A percentile compares a stretch with the other conserved stretches of the same genome.
Evolutionary conservation across 805 yeast species (phyloP).

Genomic region (Metschnikowia cerradonensis): DNA sequence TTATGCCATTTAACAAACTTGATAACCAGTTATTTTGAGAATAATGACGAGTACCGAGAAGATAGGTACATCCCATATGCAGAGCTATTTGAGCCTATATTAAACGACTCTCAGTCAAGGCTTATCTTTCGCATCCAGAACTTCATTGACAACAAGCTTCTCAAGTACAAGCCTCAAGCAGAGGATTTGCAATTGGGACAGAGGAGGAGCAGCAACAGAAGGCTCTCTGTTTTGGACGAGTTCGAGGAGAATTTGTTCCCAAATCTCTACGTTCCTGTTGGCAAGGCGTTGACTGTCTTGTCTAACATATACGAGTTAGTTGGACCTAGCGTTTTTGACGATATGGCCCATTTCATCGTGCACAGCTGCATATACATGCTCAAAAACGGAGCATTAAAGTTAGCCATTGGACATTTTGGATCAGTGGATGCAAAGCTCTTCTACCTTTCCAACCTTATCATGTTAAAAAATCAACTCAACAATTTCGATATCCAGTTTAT

Average conservation of each 20-base stretch:
- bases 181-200: conserved; percentile 64
- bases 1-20: conserved; percentile 75
- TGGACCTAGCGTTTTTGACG: conserved; percentile 77
- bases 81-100: conserved; percentile 61
- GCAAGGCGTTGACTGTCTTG: conserved; percentile 62
- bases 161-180: conserved; percentile 59
- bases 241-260: conserved; percentile 36
- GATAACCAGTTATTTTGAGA: conserved; percentile 62
- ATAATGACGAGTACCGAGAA: conserved; percentile 46
- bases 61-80: conserved; percentile 38
- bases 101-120: conserved; percentile 75
- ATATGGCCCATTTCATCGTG: conserved; percentile 80
- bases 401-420: conserved; percentile 46
- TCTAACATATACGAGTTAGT: conserved; percentile 78
- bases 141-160: conserved; percentile 64
- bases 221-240: conserved; percentile 22
- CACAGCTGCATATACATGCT: conserved; percentile 70
- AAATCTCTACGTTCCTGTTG: conserved; percentile 67
- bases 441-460: conserved; percentile 65
- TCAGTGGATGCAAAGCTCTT: conserved; percentile 58
- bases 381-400: conserved; percentile 45
- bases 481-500: conserved; percentile 78
- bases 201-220: conserved; percentile 16
- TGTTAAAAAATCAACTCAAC: conserved; percentile 63
- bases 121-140: conserved; percentile 75